Conservation (phyloP, 225 moss, liverwort and hornwort genomes). For the Takakia lepidozioides region DNA sequence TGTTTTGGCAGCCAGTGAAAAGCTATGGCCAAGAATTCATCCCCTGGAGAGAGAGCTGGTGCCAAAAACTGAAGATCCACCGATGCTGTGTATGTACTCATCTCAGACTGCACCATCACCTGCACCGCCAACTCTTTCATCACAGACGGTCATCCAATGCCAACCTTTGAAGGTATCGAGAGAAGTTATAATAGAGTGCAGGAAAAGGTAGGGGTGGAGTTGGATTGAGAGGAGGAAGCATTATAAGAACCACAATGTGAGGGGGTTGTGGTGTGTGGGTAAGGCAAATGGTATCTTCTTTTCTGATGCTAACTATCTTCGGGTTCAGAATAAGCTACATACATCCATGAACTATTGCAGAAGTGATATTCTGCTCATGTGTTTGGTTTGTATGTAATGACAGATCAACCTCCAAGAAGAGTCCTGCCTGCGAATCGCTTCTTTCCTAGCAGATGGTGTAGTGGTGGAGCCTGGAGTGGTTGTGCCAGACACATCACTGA, state of each 20-base stretch:
- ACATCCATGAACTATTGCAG: too few relatives aligned
- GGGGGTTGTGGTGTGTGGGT: too few relatives aligned
- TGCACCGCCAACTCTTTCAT: constrained; percentile 74
- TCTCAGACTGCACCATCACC: constrained; percentile 87
- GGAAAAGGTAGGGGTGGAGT: background rate
- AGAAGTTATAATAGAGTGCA: background rate
- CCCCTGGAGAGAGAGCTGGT: constrained; percentile 61
- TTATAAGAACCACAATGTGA: too few relatives aligned
- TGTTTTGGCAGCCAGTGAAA: constrained; percentile 78
- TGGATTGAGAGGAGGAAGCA: background rate
- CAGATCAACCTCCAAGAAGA: constrained; percentile 96
- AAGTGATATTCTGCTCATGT: too few relatives aligned
- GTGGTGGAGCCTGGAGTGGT: constrained; percentile 86
- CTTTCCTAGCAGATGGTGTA: constrained; percentile 92
- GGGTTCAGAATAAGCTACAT: too few relatives aligned
- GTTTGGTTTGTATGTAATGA: constrained; percentile 7
- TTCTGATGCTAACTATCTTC: too few relatives aligned
- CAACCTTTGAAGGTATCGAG: constrained; percentile 78
- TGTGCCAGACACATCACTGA: constrained; percentile 78
- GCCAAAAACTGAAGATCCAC: constrained; percentile 42
- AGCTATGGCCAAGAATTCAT: constrained; percentile 94
- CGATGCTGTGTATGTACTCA: constrained; percentile 83
- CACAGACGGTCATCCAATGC: constrained; percentile 88
- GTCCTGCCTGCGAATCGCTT: constrained; percentile 89
- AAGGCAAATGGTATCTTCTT: too few relatives aligned